Percentiles rank a stretch among this genome's conserved stretches.
Evolutionary conservation across 768 basidiomycete species (phyloP).

Genomic region (Roridomyces roridus): DNA sequence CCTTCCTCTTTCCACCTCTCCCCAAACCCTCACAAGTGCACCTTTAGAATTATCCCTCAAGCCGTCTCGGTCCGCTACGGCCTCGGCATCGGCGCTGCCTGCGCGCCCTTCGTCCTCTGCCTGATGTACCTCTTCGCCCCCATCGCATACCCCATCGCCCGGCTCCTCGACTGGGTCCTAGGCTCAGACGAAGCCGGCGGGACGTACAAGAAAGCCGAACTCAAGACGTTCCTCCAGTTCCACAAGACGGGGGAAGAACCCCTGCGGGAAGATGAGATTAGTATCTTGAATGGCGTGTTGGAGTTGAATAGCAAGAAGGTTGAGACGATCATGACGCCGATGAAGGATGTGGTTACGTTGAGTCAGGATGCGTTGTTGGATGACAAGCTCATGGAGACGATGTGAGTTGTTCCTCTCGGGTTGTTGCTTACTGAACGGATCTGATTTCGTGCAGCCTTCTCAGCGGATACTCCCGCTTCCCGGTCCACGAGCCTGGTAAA

Average conservation of each 20-base stretch:
- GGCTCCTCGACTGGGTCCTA: constrained; percentile 81
- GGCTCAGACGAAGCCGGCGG: constrained; percentile 72
- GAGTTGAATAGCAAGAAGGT: constrained; percentile 81
- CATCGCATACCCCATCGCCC: constrained; percentile 82
- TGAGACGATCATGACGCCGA: constrained; percentile 82
- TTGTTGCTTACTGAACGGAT: too few species aligned
- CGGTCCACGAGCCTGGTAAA: constrained; percentile 61
- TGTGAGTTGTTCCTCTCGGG: constrained; percentile 59
- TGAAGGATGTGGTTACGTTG: constrained; percentile 85
- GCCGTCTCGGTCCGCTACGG: constrained; percentile 81
- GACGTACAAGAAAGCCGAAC: constrained; percentile 78
- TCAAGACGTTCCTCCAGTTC: constrained; percentile 81
- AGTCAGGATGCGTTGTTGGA: constrained; percentile 81
- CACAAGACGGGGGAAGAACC: constrained; percentile 81
- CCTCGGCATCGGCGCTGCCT: constrained; percentile 78
- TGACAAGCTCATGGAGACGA: constrained; percentile 75
- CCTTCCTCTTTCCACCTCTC: constrained; percentile 31
- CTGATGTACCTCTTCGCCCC: constrained; percentile 81
- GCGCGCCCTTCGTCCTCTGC: constrained; percentile 74
- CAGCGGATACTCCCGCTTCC: constrained; percentile 73
- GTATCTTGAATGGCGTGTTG: constrained; percentile 79
- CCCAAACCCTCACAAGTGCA: not conserved
- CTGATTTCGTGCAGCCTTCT: not conserved
- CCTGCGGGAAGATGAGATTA: constrained; percentile 81
- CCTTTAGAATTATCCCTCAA: constrained; percentile 69